Evolutionary conservation across 1,139 yeast species (phyloP).

Genomic region (Protomyces arabidopsidicola): DNA sequence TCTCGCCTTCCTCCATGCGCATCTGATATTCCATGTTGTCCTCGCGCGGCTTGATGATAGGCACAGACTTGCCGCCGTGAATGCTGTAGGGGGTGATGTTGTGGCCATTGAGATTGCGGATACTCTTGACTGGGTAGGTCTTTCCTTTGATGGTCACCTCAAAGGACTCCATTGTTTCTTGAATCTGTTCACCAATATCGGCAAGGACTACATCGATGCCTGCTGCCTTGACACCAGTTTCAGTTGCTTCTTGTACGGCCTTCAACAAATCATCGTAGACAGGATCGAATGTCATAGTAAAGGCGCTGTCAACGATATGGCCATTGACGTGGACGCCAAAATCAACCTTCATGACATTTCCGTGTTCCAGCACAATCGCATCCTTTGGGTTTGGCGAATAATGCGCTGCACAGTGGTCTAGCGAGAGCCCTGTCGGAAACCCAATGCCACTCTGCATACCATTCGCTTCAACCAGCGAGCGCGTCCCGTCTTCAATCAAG

Average conservation of each 20-base stretch:
- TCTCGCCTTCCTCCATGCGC: conserved; percentile 98
- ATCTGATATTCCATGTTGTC: conserved; percentile 71
- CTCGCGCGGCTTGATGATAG: conserved; percentile 61
- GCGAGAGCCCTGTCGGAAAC: conserved; percentile 92
- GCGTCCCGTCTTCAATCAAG: conserved; percentile 75
- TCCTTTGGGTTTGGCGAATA: conserved; percentile 97
- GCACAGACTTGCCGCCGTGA: conserved; percentile 94
- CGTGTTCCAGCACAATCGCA: conserved; percentile 67
- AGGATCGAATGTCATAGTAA: conserved; percentile 82
- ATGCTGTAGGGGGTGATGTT: conserved; percentile 76
- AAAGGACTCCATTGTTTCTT: conserved; percentile 95
- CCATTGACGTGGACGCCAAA: conserved; percentile 97
- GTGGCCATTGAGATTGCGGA: conserved; percentile 91
- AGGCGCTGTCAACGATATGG: conserved; percentile 86
- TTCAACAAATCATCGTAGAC: conserved; percentile 71
- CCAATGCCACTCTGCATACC: conserved; percentile 78
- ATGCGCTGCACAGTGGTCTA: conserved; percentile 95
- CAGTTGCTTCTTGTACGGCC: conserved; percentile 89
- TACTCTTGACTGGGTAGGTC: conserved; percentile 76
- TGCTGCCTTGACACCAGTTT: conserved; percentile 86
- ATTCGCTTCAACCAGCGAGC: conserved; percentile 65
- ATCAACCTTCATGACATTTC: conserved; percentile 95
- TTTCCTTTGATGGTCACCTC: conserved; percentile 89
- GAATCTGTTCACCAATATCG: conserved; percentile 92
- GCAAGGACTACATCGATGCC: conserved; percentile 94